phyloP scores from a whole-genome alignment of 179 eudicot species.

The Beta macrorhiza region DNA sequence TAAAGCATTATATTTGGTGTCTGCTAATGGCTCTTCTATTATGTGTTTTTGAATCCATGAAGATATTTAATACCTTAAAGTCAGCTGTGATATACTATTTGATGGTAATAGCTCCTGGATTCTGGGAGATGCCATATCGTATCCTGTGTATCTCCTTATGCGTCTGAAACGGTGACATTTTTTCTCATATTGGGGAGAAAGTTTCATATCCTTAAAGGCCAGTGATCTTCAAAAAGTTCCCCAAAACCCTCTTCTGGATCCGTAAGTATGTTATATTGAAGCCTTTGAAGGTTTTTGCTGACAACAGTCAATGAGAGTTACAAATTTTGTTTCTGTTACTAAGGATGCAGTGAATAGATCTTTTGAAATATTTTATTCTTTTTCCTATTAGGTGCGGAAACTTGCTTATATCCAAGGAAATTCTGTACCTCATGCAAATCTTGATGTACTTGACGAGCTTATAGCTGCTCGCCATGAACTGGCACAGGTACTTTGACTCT shows the following conservation, averaged over 20 bases:
- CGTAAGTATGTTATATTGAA: background rate
- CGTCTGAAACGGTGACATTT: background rate
- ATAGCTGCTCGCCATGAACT: constrained; percentile 89
- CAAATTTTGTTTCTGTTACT: constrained; percentile 7
- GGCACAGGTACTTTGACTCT: constrained; percentile 58
- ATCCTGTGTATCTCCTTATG: background rate
- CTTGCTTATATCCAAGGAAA: constrained; percentile 74
- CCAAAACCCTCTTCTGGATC: background rate
- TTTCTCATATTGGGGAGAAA: background rate
- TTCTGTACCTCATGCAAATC: constrained; percentile 82
- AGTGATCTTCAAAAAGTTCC: background rate
- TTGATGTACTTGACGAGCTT: constrained; percentile 80
- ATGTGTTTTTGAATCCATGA: background rate
- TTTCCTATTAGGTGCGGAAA: constrained; percentile 64
- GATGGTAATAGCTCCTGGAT: background rate
- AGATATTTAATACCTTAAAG: background rate
- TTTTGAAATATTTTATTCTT: background rate
- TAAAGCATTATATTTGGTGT: background rate
- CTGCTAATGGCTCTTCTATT: constrained; percentile 1
- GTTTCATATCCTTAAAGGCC: background rate
- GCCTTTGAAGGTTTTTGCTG: background rate
- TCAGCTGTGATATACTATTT: background rate
- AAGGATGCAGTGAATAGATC: background rate
- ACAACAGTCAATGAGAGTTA: background rate
- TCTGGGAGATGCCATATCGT: background rate